Evolutionary conservation across 2,329 filamentous ascomycete genomes (phyloP), one percentile per base, ranked within the genome.

Genomic region (Aspergillus sp.): DNA sequence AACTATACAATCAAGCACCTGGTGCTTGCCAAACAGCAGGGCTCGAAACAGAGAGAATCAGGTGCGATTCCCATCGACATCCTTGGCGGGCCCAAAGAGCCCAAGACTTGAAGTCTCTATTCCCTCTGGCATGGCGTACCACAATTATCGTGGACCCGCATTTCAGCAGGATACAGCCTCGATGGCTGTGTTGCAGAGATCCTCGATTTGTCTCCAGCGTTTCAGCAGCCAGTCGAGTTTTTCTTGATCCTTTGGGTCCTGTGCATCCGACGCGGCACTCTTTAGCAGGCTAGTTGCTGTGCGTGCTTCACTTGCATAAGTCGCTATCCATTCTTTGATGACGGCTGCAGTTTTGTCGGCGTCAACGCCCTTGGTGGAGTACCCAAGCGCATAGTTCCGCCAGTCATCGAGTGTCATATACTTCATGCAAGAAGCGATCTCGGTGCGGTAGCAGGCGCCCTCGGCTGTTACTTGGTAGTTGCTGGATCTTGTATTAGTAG

Each of bases 1-100:
- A 94, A 95, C 66, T 85, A 86, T 61, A 81, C 89, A 77, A 76
- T 95, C 40, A 76, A 87, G 68, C 77, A 85, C 49, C 73, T 91
- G 73, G 85, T 96, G 45, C 84, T 88, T 65, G 88, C 84, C 20
- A 93, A 88, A 75, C 73, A 80, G 42, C 66, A 70, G 36, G 72
- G 83, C 62, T 65, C 76, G 19, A 60, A 61, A 36, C 59, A 65
- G 47, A 58, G 58, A 50, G 64, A 70, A 49, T 55, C 57, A 17
- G 60, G 57, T 9, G 64, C 67, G 4, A 64, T 75, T 36, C 73
- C 73, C 3, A 56, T 75, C 33, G 61, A 60, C 36, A 41, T 60
- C 48, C 14, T 47, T 14, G 24, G 22, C 11, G 54, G 24, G 16
- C 26, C 38, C 35, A 49, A 52, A 20, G 54, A 33, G 16, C 26